These are phyloP conservation scores for Pinus albicaulis DNA, from an alignment of 75 land plant species.

Conservation along the genomic window DNA sequence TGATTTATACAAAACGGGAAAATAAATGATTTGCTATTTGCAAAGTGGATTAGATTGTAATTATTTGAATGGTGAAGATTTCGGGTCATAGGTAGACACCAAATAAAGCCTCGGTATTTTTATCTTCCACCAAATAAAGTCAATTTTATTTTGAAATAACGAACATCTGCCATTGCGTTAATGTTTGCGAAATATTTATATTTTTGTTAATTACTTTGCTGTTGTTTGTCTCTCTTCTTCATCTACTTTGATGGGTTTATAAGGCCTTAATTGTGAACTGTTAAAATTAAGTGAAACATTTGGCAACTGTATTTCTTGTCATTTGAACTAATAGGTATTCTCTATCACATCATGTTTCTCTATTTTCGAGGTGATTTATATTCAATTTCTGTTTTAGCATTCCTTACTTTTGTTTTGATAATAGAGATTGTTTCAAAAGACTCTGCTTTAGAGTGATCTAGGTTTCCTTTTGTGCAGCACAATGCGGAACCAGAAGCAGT, in stretches of 20 bases:
- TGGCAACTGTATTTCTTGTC: background rate
- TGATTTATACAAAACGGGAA: background rate
- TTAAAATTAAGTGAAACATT: background rate
- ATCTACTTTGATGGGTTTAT: background rate
- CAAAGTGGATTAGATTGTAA: slow-evolving; percentile 2
- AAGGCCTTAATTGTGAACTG: background rate
- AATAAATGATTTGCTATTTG: background rate
- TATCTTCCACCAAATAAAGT: too few relatives aligned
- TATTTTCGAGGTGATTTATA: background rate
- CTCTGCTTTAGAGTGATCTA: background rate
- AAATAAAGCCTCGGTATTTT: too few relatives aligned
- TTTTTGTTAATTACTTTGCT: background rate
- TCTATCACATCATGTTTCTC: too few relatives aligned
- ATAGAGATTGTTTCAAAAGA: background rate
- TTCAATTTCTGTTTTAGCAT: background rate
- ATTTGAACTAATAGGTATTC: background rate
- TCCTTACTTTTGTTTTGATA: too few relatives aligned
- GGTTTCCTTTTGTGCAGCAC: slow-evolving; percentile 56
- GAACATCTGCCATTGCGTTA: background rate
- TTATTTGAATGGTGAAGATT: background rate
- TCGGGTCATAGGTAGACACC: too few relatives aligned
- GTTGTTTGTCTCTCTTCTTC: background rate
- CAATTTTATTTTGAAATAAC: too few relatives aligned
- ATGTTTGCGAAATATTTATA: background rate
- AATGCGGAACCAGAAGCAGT: slow-evolving; percentile 99